Conservation (phyloP, 768 basidiomycete genomes). For the Thelephora ganbajun region DNA sequence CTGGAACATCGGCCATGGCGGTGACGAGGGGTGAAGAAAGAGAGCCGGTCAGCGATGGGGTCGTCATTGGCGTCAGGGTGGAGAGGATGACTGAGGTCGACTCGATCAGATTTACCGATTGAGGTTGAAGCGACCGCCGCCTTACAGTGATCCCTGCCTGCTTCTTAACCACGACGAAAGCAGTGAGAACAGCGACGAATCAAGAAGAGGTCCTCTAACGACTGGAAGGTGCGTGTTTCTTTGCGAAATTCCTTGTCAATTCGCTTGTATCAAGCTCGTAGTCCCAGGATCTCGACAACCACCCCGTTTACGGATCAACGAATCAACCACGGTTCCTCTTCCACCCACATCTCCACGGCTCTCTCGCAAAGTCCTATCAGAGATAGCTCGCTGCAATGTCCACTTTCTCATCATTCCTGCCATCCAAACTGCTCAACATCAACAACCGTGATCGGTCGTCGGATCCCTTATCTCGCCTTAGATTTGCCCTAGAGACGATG, state of each 20-base stretch:
- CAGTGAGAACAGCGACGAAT: too few species aligned
- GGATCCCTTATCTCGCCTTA: constrained; percentile 58
- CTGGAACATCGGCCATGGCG: constrained; percentile 52
- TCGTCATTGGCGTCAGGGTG: constrained; percentile 3
- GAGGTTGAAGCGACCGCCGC: background rate
- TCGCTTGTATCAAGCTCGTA: too few species aligned
- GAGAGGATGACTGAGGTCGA: background rate
- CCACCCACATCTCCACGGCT: constrained; percentile 2
- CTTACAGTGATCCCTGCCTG: constrained; percentile 8
- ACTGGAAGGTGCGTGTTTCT: too few species aligned
- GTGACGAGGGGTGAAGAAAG: constrained; percentile 20
- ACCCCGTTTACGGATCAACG: too few species aligned
- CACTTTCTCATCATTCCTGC: constrained; percentile 28
- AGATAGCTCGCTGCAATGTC: constrained; percentile 19
- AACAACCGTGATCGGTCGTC: constrained; percentile 39
- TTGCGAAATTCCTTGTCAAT: too few species aligned
- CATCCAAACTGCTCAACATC: constrained; percentile 39
- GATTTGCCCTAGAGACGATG: constrained; percentile 70
- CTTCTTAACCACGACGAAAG: too few species aligned
- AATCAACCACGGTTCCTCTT: too few species aligned
- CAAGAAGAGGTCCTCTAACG: too few species aligned
- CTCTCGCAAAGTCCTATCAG: background rate
- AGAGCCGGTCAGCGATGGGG: constrained; percentile 11
- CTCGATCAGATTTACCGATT: background rate
- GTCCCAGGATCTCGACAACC: too few species aligned